A percentile compares a stretch with the other conserved stretches of the same genome.
Conservation (phyloP, 495 filamentous ascomycete genomes). For the Talaromyces stipitatus region DNA sequence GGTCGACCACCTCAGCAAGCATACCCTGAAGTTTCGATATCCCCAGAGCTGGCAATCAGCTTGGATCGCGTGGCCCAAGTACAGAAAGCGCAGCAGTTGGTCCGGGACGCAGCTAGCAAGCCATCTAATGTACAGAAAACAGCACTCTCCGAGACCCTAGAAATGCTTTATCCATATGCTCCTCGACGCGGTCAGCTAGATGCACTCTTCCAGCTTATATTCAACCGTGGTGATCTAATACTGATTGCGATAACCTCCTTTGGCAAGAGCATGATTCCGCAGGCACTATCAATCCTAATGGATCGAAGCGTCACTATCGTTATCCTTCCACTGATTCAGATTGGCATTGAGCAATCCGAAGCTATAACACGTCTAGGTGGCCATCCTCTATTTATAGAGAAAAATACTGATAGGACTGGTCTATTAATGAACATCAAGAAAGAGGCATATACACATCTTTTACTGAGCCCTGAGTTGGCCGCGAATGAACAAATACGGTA, state of each 20-base stretch:
- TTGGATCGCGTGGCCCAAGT: too few relatives aligned
- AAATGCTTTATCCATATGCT: slow-evolving; percentile 8
- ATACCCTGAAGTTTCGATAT: too few relatives aligned
- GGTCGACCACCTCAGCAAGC: too few relatives aligned
- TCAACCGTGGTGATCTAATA: slow-evolving; percentile 8
- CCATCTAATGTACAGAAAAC: neutral
- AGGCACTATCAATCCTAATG: slow-evolving; percentile 7
- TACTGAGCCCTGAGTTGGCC: neutral
- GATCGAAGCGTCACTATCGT: slow-evolving; percentile 6
- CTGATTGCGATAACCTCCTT: slow-evolving; percentile 10
- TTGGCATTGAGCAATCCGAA: slow-evolving; percentile 6
- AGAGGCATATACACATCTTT: neutral
- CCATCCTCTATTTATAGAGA: neutral
- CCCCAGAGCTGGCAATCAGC: too few relatives aligned
- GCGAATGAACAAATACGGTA: neutral
- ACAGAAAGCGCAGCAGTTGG: too few relatives aligned
- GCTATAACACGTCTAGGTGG: slow-evolving; percentile 1
- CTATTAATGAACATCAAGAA: neutral
- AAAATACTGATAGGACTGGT: neutral
- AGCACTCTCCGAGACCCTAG: neutral
- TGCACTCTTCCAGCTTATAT: slow-evolving; percentile 11
- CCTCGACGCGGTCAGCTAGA: slow-evolving; percentile 5
- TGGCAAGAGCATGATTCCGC: slow-evolving; percentile 10
- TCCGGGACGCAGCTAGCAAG: too few relatives aligned
- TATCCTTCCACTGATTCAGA: slow-evolving; percentile 8